Evolutionary conservation across 257 asterid species (phyloP).

Genomic region (Solanum paucissectum): DNA sequence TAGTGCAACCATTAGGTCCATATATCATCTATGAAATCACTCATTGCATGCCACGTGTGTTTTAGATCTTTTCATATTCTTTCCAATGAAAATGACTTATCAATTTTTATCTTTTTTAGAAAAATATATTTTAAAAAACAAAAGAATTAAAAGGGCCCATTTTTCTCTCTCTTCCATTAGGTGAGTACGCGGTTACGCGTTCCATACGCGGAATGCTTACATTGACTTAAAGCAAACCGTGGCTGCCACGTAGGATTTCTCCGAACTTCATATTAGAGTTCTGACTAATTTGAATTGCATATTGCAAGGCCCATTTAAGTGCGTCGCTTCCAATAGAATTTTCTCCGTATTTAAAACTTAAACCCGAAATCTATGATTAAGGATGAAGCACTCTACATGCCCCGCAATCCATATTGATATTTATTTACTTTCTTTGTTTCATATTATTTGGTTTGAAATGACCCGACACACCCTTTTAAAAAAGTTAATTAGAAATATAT

Average conservation of each 20-base stretch:
- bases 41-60: neutral
- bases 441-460: too few species aligned
- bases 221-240: neutral
- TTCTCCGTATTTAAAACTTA: rapidly evolving
- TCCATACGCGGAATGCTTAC: constrained; percentile 13
- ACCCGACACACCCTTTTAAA: neutral
- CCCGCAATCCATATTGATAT: neutral
- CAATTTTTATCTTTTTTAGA: neutral
- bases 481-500: too few species aligned
- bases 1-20: neutral
- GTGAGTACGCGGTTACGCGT: constrained; percentile 8
- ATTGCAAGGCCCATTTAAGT: neutral
- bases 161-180: neutral
- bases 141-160: neutral
- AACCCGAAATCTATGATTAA: too few species aligned
- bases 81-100: neutral
- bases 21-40: neutral
- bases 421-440: neutral
- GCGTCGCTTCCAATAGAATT: rapidly evolving
- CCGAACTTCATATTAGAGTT: neutral
- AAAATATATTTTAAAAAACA: neutral
- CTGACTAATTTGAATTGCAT: rapidly evolving
- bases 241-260: neutral
- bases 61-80: neutral
- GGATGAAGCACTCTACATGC: too few species aligned